These are phyloP conservation scores for Trichophyton verrucosum DNA, from an alignment of 2,329 filamentous ascomycete species.

Conservation along the genomic window DNA sequence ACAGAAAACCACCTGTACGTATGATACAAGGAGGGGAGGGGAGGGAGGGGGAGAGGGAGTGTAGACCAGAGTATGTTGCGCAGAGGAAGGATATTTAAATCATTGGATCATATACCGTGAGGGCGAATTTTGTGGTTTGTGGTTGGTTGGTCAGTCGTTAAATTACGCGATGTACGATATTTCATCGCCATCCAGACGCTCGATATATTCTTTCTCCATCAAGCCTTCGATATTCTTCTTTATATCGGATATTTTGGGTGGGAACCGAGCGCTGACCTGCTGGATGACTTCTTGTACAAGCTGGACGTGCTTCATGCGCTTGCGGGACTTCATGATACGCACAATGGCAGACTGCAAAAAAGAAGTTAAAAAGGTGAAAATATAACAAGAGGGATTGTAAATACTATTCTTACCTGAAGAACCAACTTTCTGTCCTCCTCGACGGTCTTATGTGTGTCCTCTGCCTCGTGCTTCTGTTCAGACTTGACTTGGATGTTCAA, in stretches of 20 bases:
- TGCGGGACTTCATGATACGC: slow-evolving; percentile 98
- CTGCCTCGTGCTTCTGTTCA: slow-evolving; percentile 90
- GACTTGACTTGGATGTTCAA: slow-evolving; percentile 89
- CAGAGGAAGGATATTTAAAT: neutral
- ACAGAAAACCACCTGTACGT: slow-evolving; percentile 10
- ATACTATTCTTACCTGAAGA: slow-evolving; percentile 62
- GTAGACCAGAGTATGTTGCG: neutral
- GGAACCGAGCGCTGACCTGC: slow-evolving; percentile 86
- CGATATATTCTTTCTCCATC: slow-evolving; percentile 96
- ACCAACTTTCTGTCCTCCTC: slow-evolving; percentile 95
- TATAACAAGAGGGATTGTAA: slow-evolving; percentile 6
- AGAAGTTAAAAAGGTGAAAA: slow-evolving; percentile 12
- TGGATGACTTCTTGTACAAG: slow-evolving; percentile 91
- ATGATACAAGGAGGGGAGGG: neutral
- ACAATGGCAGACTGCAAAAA: slow-evolving; percentile 76
- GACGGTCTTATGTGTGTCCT: slow-evolving; percentile 97
- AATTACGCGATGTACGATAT: slow-evolving; percentile 80
- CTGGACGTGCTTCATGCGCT: slow-evolving; percentile 95
- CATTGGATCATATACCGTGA: neutral
- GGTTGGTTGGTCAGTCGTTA: neutral
- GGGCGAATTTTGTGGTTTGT: neutral
- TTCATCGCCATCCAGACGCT: slow-evolving; percentile 82
- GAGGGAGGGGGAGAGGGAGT: neutral
- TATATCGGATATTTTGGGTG: slow-evolving; percentile 87
- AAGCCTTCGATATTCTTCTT: slow-evolving; percentile 99